A percentile compares a stretch with the other conserved stretches of the same genome.
phyloP scores from a whole-genome alignment of 129 eudicot species.

The Gnaphalium uliginosum region DNA sequence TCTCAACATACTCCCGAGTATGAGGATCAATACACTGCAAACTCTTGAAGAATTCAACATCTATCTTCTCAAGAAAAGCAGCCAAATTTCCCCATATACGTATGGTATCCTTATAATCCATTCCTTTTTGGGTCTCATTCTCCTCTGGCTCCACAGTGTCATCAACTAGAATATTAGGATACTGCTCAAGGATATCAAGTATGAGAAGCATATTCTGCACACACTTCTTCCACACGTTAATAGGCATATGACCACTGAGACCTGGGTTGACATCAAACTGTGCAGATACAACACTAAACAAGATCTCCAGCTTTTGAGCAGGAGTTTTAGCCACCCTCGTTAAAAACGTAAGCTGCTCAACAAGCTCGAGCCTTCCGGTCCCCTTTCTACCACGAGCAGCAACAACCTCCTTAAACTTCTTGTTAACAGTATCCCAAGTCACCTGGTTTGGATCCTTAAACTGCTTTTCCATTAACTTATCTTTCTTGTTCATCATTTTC shows the following conservation, averaged over 20 bases:
- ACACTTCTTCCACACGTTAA: conserved; percentile 91
- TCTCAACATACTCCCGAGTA: conserved; percentile 87
- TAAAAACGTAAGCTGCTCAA: conserved; percentile 87
- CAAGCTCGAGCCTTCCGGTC: conserved; percentile 83
- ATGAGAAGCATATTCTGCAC: conserved; percentile 74
- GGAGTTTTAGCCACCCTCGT: conserved; percentile 92
- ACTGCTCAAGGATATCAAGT: conserved; percentile 75
- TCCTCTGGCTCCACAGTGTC: conserved; percentile 89
- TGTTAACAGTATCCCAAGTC: conserved; percentile 88
- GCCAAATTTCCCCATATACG: conserved; percentile 93
- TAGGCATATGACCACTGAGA: conserved; percentile 85
- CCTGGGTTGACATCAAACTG: conserved; percentile 95
- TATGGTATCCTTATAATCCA: conserved; percentile 68
- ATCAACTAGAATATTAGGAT: conserved; percentile 73
- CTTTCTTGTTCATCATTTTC: conserved; percentile 71
- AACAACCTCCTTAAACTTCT: conserved; percentile 80
- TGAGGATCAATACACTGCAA: conserved; percentile 91
- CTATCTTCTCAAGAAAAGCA: conserved; percentile 81
- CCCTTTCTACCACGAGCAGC: conserved; percentile 95
- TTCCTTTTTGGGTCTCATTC: conserved; percentile 86
- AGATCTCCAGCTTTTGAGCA: conserved; percentile 94
- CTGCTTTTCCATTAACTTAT: conserved; percentile 78
- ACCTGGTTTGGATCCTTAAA: conserved; percentile 86
- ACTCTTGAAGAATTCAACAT: conserved; percentile 84
- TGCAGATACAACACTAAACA: conserved; percentile 82